Conservation (phyloP, 495 filamentous ascomycete genomes). For the Xylaria bambusicola region DNA sequence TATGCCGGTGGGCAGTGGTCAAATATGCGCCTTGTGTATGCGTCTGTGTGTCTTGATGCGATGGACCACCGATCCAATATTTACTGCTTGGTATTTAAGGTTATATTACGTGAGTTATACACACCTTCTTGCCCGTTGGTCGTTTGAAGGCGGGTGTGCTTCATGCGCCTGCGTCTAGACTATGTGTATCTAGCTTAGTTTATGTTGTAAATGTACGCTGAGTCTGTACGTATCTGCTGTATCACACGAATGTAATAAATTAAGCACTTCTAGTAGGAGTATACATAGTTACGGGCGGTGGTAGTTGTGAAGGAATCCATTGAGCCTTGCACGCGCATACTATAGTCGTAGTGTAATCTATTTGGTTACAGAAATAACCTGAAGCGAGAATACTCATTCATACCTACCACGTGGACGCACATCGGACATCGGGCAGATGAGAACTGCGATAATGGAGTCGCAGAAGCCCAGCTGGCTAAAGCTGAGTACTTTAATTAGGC, state of each 20-base stretch:
- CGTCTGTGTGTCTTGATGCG: neutral
- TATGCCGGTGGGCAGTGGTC: neutral
- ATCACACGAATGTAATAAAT: no score
- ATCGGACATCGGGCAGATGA: neutral
- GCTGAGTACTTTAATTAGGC: neutral
- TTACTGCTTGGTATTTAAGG: neutral
- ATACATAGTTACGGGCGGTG: no score
- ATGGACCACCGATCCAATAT: neutral
- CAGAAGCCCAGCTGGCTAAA: neutral
- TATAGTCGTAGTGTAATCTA: no score
- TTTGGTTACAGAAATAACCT: neutral
- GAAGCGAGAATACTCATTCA: neutral
- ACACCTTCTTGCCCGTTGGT: neutral
- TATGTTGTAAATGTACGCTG: no score
- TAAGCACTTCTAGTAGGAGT: no score
- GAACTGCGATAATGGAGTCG: neutral
- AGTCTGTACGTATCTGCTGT: neutral
- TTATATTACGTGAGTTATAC: neutral
- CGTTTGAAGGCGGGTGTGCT: neutral
- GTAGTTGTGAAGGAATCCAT: no score
- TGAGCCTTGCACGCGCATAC: no score
- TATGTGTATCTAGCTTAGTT: neutral
- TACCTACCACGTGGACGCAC: no score
- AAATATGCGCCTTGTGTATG: neutral
- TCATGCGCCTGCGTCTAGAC: neutral